Base-by-base conservation (phyloP, 1,284 basidiomycete species). In the Chiua sp. region DNA sequence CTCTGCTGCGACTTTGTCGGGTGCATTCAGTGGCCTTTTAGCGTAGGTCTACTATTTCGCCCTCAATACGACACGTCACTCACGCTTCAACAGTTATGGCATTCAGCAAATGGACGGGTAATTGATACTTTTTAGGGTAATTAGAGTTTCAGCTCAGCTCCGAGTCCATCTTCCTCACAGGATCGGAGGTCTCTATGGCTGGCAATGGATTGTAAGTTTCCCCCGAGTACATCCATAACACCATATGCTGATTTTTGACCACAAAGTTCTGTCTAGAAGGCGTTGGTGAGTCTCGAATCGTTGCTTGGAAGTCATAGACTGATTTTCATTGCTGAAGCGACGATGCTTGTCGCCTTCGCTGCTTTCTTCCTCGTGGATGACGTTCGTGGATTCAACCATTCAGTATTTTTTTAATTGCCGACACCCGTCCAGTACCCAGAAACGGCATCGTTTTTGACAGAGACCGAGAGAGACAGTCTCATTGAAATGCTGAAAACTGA, bases 131-230 rank as follows among this genome's bases (percentile, higher is more conserved):
- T 26, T 22, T 20, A 20, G 20, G 23, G 35, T 46, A 6, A 12
- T 23, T 7, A 7, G 15, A 23, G n/a, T 32, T 47, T 35, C 11
- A n/a, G n/a, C n/a, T n/a, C n/a, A n/a, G n/a, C n/a, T n/a, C n/a
- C n/a, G n/a, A n/a, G n/a, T n/a, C n/a, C n/a, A n/a, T n/a, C 26
- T 23, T 16, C 44, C 16, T 23, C 16, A 13, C 28, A 58, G 58
- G 18, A n/a, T 84, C 65, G 73, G 64, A 28, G 74, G 73, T 30
- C 61, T 74, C 12, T 73, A 68, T 57, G 73, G 73, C n/a, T 75
- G 75, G 77, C 71, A 75, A 47, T 81, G 79, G 79, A 80, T 81
- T 57, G 79, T 82, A 62, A 76, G 80, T 67, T 16, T 18, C 18
- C 13, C n/a, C 28, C 12, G 18, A 22, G 20, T 8, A 18, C n/a